phyloP scores from a whole-genome alignment of 257 asterid species.

The Rehmannia glutinosa region DNA sequence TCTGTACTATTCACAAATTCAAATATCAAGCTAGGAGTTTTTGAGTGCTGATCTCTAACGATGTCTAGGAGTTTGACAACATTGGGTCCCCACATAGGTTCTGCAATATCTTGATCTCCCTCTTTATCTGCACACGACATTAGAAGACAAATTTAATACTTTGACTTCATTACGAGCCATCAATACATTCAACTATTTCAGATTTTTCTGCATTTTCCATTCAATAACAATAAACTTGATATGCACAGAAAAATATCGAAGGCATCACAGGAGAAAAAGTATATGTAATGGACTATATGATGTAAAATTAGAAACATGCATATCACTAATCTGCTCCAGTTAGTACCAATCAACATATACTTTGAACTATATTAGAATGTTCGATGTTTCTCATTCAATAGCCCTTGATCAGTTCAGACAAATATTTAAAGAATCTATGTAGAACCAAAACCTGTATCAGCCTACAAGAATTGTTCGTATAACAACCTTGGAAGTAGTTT shows the following conservation, averaged over 20 bases:
- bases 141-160: background rate
- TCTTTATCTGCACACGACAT: slow-evolving; percentile 47
- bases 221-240: background rate
- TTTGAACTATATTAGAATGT: background rate
- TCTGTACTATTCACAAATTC: slow-evolving; percentile 80
- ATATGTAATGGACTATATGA: background rate
- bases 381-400: background rate
- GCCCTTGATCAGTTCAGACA: background rate
- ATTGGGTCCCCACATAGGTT: slow-evolving; percentile 76
- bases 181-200: background rate
- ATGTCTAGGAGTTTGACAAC: slow-evolving; percentile 69
- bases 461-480: background rate
- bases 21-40: slow-evolving; percentile 80
- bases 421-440: no score
- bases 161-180: background rate
- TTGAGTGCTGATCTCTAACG: slow-evolving; percentile 76
- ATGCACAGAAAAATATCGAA: background rate
- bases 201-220: background rate
- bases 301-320: background rate
- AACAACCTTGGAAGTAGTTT: background rate
- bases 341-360: background rate
- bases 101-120: slow-evolving; percentile 77
- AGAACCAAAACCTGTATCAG: background rate
- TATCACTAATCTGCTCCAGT: slow-evolving; percentile 1
- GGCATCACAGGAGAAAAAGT: background rate